Conservation (phyloP, 352 stramenopile species). For the Pythium dissotocum region DNA sequence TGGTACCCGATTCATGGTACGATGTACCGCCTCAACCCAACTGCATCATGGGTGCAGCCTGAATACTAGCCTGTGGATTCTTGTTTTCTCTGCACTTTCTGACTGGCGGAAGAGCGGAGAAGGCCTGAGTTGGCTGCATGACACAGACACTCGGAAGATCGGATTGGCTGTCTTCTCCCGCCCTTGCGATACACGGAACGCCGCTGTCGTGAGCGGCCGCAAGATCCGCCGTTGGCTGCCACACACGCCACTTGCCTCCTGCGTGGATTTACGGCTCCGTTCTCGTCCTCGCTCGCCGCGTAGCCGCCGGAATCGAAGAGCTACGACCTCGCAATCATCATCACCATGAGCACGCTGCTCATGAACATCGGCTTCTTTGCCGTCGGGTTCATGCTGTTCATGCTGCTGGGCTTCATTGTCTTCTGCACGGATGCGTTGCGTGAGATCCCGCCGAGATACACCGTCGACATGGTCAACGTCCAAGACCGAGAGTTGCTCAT, state of each 20-base stretch:
- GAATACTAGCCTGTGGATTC: background rate
- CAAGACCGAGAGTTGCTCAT: conserved; percentile 32
- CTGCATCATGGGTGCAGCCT: background rate
- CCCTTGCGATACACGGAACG: background rate
- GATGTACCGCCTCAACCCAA: background rate
- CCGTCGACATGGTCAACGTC: conserved; percentile 30
- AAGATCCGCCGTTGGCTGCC: background rate
- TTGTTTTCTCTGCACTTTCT: conserved; percentile 3
- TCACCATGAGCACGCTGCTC: background rate
- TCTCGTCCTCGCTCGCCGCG: background rate
- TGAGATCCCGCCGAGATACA: conserved; percentile 8
- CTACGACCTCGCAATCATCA: background rate
- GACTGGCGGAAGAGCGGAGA: background rate
- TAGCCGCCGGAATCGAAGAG: background rate
- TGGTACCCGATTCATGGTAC: conserved; percentile 2
- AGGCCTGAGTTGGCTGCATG: background rate
- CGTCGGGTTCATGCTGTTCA: conserved; percentile 24
- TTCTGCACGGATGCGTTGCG: conserved; percentile 25
- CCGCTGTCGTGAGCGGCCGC: background rate
- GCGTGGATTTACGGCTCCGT: background rate
- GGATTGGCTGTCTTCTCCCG: background rate
- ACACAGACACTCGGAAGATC: background rate
- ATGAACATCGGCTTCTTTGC: conserved; percentile 25
- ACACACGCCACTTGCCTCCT: background rate
- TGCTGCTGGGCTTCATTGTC: conserved; percentile 29